Evolutionary conservation across 352 stramenopile species (phyloP).

Genomic region (Phytophthora cactorum): DNA sequence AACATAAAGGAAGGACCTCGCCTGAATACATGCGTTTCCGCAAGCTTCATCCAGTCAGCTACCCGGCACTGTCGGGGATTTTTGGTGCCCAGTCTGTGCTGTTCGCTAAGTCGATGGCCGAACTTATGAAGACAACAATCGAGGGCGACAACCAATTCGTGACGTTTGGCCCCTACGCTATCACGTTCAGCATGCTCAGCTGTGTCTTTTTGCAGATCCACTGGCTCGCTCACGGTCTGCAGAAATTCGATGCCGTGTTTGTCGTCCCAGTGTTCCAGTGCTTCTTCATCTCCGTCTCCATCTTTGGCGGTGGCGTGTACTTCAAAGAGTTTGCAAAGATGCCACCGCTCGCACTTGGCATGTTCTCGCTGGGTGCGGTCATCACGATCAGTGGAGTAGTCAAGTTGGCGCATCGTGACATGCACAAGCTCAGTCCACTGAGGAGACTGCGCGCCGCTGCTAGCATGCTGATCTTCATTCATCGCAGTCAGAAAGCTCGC

Average conservation of each 20-base stretch:
- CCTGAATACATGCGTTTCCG: constrained; percentile 60
- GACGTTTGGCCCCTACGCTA: constrained; percentile 76
- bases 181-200: constrained; percentile 78
- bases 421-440: constrained; percentile 57
- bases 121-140: constrained; percentile 85
- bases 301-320: constrained; percentile 89
- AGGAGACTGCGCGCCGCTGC: constrained; percentile 54
- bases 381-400: constrained; percentile 79
- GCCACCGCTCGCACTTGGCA: constrained; percentile 48
- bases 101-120: constrained; percentile 82
- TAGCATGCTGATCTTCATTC: constrained; percentile 75
- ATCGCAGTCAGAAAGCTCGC: constrained; percentile 59
- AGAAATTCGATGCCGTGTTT: constrained; percentile 88
- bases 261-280: constrained; percentile 88
- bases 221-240: constrained; percentile 83
- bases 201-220: constrained; percentile 91
- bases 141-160: constrained; percentile 78
- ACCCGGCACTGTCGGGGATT: constrained; percentile 73
- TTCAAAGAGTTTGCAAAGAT: constrained; percentile 87
- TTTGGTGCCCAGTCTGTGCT: constrained; percentile 85
- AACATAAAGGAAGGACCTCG: constrained; percentile 47
- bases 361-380: constrained; percentile 77
- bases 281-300: constrained; percentile 92
- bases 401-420: constrained; percentile 70
- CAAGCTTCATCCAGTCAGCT: constrained; percentile 69